Evolutionary conservation across 805 yeast species (phyloP).

Genomic region (Ogataea pini): DNA sequence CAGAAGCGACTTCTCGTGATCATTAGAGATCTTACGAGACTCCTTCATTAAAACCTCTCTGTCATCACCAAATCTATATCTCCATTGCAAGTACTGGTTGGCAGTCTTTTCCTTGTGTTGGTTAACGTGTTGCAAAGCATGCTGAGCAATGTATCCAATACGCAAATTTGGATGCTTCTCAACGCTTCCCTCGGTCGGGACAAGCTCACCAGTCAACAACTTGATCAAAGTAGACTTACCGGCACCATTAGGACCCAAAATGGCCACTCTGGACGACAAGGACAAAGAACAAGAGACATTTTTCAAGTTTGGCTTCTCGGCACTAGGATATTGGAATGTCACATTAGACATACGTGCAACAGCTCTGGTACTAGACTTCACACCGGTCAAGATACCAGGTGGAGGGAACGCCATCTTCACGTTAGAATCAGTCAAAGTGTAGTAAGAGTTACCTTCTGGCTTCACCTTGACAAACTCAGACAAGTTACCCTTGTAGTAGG

Average conservation of each 20-base stretch:
- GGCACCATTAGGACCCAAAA: conserved; percentile 98
- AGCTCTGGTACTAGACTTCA: conserved; percentile 89
- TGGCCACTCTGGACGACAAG: conserved; percentile 94
- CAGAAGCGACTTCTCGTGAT: conserved; percentile 74
- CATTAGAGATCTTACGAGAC: conserved; percentile 78
- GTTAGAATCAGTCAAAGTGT: conserved; percentile 87
- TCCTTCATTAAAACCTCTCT: conserved; percentile 94
- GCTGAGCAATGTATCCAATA: conserved; percentile 98
- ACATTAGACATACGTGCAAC: conserved; percentile 74
- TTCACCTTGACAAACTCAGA: conserved; percentile 87
- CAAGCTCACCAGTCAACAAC: conserved; percentile 86
- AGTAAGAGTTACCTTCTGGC: conserved; percentile 96
- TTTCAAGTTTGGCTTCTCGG: conserved; percentile 74
- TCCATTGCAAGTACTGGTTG: conserved; percentile 97
- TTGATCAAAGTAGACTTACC: conserved; percentile 97
- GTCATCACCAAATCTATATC: conserved; percentile 96
- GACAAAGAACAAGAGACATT: conserved; percentile 89
- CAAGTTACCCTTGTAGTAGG: conserved; percentile 93
- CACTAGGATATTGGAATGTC: conserved; percentile 88
- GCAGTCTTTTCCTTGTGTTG: conserved; percentile 97
- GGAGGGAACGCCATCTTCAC: conserved; percentile 98
- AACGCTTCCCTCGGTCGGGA: conserved; percentile 84
- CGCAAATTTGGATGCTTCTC: conserved; percentile 98
- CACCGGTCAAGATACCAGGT: conserved; percentile 97
- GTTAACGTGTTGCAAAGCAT: conserved; percentile 96